phyloP scores from a whole-genome alignment of 192 early-diverging fungal genomes.

The Obelidium mucronatum region DNA sequence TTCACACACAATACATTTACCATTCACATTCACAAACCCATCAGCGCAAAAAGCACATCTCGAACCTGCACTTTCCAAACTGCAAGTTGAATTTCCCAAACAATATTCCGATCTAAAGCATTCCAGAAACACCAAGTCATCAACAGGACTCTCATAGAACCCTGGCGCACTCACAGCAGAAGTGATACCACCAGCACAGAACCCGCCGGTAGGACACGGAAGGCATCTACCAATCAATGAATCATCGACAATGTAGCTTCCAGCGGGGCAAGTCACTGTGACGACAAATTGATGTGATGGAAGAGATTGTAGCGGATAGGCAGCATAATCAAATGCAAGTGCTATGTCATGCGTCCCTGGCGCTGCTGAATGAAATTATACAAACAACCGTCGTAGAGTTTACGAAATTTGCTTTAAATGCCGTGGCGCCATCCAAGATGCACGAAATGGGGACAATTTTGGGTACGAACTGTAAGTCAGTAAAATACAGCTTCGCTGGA shows the following conservation, averaged over 20 bases:
- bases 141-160: constrained; percentile 7
- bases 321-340: not conserved
- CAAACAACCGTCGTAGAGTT: constrained; percentile 2
- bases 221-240: not conserved
- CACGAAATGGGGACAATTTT: not conserved
- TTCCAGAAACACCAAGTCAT: constrained; percentile 15
- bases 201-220: constrained; percentile 3
- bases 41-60: constrained; percentile 32
- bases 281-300: not conserved
- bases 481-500: constrained; percentile 8
- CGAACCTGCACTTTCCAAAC: constrained; percentile 4
- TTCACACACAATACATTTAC: constrained; percentile 16
- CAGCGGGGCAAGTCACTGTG: constrained; percentile 1
- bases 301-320: not conserved
- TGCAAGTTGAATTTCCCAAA: constrained; percentile 16
- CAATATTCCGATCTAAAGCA: constrained; percentile 23
- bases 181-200: not conserved
- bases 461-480: constrained; percentile 4
- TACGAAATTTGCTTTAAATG: not conserved
- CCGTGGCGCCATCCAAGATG: constrained; percentile 4
- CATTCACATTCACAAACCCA: constrained; percentile 29
- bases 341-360: not conserved
- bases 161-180: not conserved
- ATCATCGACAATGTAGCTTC: constrained; percentile 17
- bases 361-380: not conserved